phyloP scores from a whole-genome alignment of 495 filamentous ascomycete species.

The Penicillium cosmopolitanum region DNA sequence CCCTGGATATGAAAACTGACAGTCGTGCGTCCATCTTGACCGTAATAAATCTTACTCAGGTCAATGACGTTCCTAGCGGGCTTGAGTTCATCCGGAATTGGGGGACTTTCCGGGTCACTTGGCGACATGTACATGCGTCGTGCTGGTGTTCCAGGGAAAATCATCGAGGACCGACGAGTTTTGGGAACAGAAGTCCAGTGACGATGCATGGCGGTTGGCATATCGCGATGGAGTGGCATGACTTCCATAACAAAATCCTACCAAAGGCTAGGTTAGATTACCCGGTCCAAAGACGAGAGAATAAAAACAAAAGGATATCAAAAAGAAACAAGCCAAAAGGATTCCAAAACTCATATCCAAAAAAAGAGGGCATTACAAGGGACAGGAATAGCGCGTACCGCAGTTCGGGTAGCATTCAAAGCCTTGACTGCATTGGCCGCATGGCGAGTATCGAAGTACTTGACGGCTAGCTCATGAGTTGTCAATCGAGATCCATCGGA shows the following conservation, averaged over 20 bases:
- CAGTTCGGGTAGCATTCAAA: slow-evolving; percentile 13
- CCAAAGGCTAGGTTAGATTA: neutral
- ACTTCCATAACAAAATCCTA: slow-evolving; percentile 38
- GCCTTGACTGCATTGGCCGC: slow-evolving; percentile 14
- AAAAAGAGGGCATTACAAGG: neutral
- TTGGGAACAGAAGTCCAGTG: slow-evolving; percentile 8
- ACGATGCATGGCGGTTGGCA: slow-evolving; percentile 9
- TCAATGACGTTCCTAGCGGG: slow-evolving; percentile 1
- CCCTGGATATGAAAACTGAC: slow-evolving; percentile 45
- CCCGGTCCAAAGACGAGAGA: neutral
- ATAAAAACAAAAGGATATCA: neutral
- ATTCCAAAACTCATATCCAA: slow-evolving; percentile 2
- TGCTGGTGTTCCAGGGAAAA: neutral
- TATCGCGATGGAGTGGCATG: slow-evolving; percentile 28
- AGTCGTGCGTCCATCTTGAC: slow-evolving; percentile 65
- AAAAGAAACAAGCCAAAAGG: neutral
- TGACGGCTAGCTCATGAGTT: slow-evolving; percentile 11
- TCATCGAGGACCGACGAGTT: neutral
- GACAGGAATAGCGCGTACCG: slow-evolving; percentile 5
- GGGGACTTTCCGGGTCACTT: slow-evolving; percentile 6
- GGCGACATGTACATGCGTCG: slow-evolving; percentile 8
- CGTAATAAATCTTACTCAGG: neutral
- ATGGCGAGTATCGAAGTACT: slow-evolving; percentile 5
- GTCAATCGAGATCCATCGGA: neutral
- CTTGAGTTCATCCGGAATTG: neutral